Conservation (phyloP, 108 stramenopile species). For the Parietichytrium sp. region DNA sequence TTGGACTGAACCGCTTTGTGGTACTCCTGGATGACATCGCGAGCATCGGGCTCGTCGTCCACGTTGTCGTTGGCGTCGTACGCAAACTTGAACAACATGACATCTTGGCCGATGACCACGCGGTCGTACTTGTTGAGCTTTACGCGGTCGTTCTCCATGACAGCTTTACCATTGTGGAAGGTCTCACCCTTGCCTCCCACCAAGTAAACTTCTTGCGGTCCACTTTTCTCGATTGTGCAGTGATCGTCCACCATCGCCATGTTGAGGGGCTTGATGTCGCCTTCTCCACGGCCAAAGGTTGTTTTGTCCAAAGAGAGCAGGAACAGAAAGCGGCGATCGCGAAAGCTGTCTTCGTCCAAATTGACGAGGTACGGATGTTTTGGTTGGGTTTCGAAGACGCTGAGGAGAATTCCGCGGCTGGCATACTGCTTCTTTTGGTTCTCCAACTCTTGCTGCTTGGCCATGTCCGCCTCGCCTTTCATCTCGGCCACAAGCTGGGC, state of each 20-base stretch:
- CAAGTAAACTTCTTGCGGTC: conserved; percentile 46
- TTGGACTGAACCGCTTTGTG: not conserved
- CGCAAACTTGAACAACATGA: conserved; percentile 27
- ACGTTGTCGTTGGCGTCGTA: not conserved
- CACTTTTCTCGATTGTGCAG: conserved; percentile 47
- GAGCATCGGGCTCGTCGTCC: conserved; percentile 3
- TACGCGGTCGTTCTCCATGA: conserved; percentile 51
- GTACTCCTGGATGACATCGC: not conserved
- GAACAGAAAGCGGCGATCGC: conserved; percentile 62
- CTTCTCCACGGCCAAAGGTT: conserved; percentile 50
- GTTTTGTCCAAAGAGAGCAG: conserved; percentile 52
- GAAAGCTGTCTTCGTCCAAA: conserved; percentile 64
- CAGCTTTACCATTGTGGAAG: conserved; percentile 54
- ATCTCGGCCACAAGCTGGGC: conserved; percentile 39
- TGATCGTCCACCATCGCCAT: conserved; percentile 51
- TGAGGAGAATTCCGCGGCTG: conserved; percentile 51
- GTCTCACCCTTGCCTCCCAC: conserved; percentile 57
- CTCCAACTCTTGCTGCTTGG: conserved; percentile 56
- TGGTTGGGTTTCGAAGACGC: conserved; percentile 50
- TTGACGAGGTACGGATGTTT: conserved; percentile 55
- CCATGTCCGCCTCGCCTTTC: not conserved
- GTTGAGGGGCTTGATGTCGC: conserved; percentile 64
- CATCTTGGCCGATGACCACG: conserved; percentile 53
- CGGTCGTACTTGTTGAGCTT: conserved; percentile 48
- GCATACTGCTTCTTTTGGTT: conserved; percentile 60